Evolutionary conservation across 2,329 filamentous ascomycete genomes (phyloP), one percentile per base, ranked within the genome.

Genomic region (Sporothrix schenckii): DNA sequence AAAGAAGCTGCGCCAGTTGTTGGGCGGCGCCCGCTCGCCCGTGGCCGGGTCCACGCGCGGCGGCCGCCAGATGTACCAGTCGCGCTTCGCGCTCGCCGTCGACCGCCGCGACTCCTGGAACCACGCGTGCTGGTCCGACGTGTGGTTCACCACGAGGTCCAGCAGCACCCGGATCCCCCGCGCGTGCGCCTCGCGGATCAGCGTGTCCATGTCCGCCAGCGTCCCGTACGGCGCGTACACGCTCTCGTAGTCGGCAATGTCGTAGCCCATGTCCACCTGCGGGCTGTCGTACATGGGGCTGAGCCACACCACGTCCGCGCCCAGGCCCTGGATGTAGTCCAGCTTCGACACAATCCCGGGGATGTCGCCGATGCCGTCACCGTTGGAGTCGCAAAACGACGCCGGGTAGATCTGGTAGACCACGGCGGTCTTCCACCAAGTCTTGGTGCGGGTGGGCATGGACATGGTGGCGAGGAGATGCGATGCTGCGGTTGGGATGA

Each of bases 91-190:
- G 75, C 83, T 90, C 73, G 85, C 81, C 70, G 83, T 87, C 54
- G 86, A 88, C 49, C 85, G 85, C 63, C 87, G 82, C 2, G 88
- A 90, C 75, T 91, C 85, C 65, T 86, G 83, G 79, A 92, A 92
- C 90, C 90, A 93, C 4, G 83, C 82, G 75, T 92, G 89, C 77
- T 91, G 84, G 73, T 90, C 86, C 4, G 88, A 91, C 0, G 91
- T 92, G 77, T 94, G 91, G 74, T 93, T 94, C 72, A 93, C 86
- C 1, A 94, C 91, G 4, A 94, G 82, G 76, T 94, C 91, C 71
- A 93, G 84, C 70, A 94, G 73, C 49, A 74, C 54, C 65, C 50
- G 49, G 70, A 93, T 91, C 2, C 85, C 87, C 4, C 89, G 83
- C 16, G 82, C 76, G 72, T 91, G 88, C 67, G 86, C 85, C 0